phyloP scores from a whole-genome alignment of 306 rosid genomes.

The Cucumis cinereus region DNA sequence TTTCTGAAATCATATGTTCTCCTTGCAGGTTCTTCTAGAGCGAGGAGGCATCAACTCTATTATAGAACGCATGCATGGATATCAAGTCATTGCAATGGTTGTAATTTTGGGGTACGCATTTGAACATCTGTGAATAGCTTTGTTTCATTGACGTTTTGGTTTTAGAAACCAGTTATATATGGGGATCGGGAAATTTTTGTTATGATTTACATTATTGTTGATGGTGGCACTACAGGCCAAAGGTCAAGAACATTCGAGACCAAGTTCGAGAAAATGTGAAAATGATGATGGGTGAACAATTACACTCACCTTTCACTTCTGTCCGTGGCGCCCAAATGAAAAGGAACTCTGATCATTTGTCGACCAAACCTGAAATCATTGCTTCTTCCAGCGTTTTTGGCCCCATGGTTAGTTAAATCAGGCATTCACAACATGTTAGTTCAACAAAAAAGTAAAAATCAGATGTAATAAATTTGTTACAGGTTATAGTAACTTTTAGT shows the following conservation, averaged over 20 bases:
- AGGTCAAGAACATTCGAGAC: slow-evolving; percentile 50
- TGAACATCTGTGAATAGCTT: neutral
- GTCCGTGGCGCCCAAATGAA: slow-evolving; percentile 24
- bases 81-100: slow-evolving; percentile 85
- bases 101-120: slow-evolving; percentile 58
- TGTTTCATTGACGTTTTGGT: neutral
- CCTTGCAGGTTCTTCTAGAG: slow-evolving; percentile 50
- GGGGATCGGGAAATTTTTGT: neutral
- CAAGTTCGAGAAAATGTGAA: slow-evolving; percentile 48
- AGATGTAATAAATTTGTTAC: neutral
- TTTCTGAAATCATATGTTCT: slow-evolving; percentile 8
- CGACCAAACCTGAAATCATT: slow-evolving; percentile 50
- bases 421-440: neutral
- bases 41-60: slow-evolving; percentile 31
- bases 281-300: slow-evolving; percentile 56
- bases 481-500: neutral
- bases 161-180: neutral
- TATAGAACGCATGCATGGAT: slow-evolving; percentile 56
- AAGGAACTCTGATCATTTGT: slow-evolving; percentile 20
- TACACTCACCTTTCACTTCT: slow-evolving; percentile 32
- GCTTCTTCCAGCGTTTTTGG: slow-evolving; percentile 84
- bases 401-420: slow-evolving; percentile 36
- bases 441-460: neutral
- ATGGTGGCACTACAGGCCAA: slow-evolving; percentile 40
- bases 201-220: neutral